These are phyloP conservation scores for Euphorbia tirucalli DNA, from an alignment of 345 rosid species.

Conservation along the genomic window DNA sequence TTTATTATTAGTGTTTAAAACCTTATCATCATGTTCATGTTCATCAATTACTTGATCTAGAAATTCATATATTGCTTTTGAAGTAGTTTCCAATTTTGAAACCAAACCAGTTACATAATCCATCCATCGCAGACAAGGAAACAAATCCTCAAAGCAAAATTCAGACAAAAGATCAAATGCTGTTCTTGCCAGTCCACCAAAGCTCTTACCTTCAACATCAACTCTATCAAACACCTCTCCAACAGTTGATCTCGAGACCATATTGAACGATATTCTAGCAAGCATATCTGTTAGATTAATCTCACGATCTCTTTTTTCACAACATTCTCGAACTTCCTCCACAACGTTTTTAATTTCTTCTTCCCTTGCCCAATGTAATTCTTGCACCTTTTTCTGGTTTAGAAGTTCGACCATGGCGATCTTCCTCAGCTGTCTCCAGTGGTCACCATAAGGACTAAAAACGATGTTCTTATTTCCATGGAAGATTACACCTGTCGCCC, in stretches of 20 bases:
- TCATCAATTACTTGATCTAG: slow-evolving; percentile 26
- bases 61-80: neutral
- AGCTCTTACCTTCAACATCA: neutral
- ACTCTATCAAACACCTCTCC: slow-evolving; percentile 14
- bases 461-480: slow-evolving; percentile 9
- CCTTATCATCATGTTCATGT: slow-evolving; percentile 4
- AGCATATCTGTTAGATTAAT: slow-evolving; percentile 15
- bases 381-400: slow-evolving; percentile 16
- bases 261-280: neutral
- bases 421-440: slow-evolving; percentile 24
- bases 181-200: slow-evolving; percentile 8
- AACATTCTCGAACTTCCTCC: slow-evolving; percentile 2
- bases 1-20: neutral
- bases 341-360: slow-evolving; percentile 20
- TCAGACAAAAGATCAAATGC: neutral
- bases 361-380: slow-evolving; percentile 20
- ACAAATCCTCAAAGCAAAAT: slow-evolving; percentile 12
- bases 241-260: slow-evolving; percentile 15
- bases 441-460: slow-evolving; percentile 20
- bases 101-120: slow-evolving; percentile 14
- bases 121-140: slow-evolving; percentile 15
- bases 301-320: neutral
- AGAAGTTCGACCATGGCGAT: slow-evolving; percentile 20
- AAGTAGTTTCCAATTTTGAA: neutral
- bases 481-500: slow-evolving; percentile 7